Evolutionary conservation across 2,329 filamentous ascomycete genomes (phyloP), one percentile per base, ranked within the genome.

Genomic region (Alternaria metachromatica): DNA sequence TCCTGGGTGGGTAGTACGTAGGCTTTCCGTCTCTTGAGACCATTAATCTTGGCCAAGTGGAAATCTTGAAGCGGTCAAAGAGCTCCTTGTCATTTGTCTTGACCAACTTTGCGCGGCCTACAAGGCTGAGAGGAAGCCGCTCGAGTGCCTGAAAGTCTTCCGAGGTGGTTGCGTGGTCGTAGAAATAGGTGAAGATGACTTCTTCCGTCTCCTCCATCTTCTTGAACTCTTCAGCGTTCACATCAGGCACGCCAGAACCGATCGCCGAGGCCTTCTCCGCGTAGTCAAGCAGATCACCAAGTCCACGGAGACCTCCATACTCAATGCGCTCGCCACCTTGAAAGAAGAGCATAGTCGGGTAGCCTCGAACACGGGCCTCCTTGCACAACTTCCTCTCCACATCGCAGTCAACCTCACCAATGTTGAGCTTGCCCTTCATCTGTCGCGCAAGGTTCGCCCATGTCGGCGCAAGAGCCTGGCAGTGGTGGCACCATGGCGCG

Each of bases 341-440:
- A 87, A 98, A 97, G 84, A 97, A 97, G 64, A 95, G 85, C 70
- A 99, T 90, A 1, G 94, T 97, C 2, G 96, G 96, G 76, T 92
- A 99, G 10, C 90, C 91, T 60, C 85, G 86, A 44, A 97, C 87
- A 46, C 87, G 87, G 49, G 93, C 92, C 70, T 98, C 94, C 80
- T 97, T 97, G 86, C 96, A 99, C n/a, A 99, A 87, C 48, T 91
- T 87, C 58, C 89, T 87, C 76, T 98, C 92, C 37, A 86, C 85
- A 55, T 98, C 95, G 77, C 96, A 99, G 82, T 99, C 97, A 68
- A 99, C 95, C 80, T 98, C 94, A 63, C 95, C 96, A 74, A 99
- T 86, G 76, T 98, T 97, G 63, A 99, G 88, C 68, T 88, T 90
- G 46, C 91, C 92, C 80, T 94, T 89, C 92, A 97, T 96, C 76